phyloP scores from a whole-genome alignment of 106 monocot species.

The Amphibolis antarctica region DNA sequence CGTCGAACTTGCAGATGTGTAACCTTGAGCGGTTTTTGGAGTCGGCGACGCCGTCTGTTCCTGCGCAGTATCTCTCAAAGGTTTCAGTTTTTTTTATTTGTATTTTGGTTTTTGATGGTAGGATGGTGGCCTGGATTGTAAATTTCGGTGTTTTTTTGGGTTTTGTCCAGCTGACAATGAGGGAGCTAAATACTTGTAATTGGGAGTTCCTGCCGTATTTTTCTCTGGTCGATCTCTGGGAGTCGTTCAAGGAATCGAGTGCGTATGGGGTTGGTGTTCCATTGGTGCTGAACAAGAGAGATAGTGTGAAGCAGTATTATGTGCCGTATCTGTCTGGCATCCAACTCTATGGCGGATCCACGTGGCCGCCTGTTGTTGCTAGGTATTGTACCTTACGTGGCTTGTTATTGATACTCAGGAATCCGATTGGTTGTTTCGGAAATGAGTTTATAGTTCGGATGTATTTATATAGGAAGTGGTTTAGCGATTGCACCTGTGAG shows the following conservation, averaged over 20 bases:
- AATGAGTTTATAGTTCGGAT: too few species aligned
- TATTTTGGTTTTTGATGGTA: neutral
- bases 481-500: too few species aligned
- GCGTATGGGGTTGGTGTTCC: conserved; percentile 71
- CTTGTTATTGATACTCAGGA: too few species aligned
- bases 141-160: neutral
- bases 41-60: conserved; percentile 40
- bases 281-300: conserved; percentile 36
- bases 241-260: conserved; percentile 72
- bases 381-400: too few species aligned
- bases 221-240: conserved; percentile 51
- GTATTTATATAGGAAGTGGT: too few species aligned
- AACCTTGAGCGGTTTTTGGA: conserved; percentile 67
- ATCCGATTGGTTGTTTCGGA: too few species aligned
- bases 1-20: conserved; percentile 5
- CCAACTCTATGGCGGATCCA: conserved; percentile 41
- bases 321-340: conserved; percentile 76
- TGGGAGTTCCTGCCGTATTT: conserved; percentile 37
- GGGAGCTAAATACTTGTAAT: conserved; percentile 34
- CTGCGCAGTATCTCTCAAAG: conserved; percentile 42
- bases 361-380: too few species aligned
- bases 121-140: neutral
- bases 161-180: conserved; percentile 35
- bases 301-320: conserved; percentile 63
- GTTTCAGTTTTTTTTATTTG: conserved; percentile 8